phyloP scores from a whole-genome alignment of 257 asterid species.

The Ilex aquifolium region DNA sequence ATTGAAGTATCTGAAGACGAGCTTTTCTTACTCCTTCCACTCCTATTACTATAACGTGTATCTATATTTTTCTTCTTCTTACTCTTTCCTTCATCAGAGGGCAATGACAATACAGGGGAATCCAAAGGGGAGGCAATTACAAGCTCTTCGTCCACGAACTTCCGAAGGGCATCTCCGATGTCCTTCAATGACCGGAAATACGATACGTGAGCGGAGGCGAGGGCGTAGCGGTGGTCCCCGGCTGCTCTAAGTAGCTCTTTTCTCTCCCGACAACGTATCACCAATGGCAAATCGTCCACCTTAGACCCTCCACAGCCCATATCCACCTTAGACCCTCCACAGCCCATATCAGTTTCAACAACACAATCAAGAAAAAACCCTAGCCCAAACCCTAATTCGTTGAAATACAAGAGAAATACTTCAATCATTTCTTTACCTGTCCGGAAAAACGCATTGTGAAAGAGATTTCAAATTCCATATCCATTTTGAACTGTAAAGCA shows the following conservation, averaged over 20 bases:
- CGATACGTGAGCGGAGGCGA: constrained; percentile 87
- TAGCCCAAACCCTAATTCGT: too few relatives aligned
- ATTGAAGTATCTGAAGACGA: not conserved
- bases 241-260: constrained; percentile 72
- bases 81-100: constrained; percentile 22
- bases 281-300: constrained; percentile 64
- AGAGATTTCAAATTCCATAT: constrained; percentile 1
- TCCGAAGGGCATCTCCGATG: constrained; percentile 88
- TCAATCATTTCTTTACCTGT: constrained; percentile 16
- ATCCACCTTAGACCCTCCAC: not conserved
- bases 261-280: constrained; percentile 80
- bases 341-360: too few relatives aligned
- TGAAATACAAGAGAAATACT: not conserved
- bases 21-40: not conserved
- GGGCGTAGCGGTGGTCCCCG: constrained; percentile 81
- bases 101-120: constrained; percentile 65
- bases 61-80: constrained; percentile 2
- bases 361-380: too few relatives aligned
- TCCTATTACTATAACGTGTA: not conserved
- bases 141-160: constrained; percentile 87
- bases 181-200: constrained; percentile 72
- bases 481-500: not conserved
- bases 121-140: constrained; percentile 37
- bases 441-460: constrained; percentile 37
- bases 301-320: constrained; percentile 93